phyloP scores from a whole-genome alignment of 1,139 yeast genomes.

The Kodamaea suecica region DNA sequence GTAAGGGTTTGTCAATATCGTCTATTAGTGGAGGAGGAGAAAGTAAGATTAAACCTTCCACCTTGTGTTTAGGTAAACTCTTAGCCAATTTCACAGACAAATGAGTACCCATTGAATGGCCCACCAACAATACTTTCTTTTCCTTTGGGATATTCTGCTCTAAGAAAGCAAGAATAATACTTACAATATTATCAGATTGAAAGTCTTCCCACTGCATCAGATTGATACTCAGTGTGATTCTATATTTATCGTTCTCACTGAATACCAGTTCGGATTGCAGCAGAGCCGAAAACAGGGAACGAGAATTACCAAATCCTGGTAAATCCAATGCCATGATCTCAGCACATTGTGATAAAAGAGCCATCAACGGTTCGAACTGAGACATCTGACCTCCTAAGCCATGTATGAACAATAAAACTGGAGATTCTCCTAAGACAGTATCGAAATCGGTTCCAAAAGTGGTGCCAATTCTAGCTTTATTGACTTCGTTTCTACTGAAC shows the following conservation, averaged over 20 bases:
- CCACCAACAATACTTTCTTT: slow-evolving; percentile 55
- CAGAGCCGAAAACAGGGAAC: slow-evolving; percentile 17
- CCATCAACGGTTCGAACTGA: slow-evolving; percentile 67
- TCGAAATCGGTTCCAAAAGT: background rate
- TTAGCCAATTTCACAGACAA: slow-evolving; percentile 49
- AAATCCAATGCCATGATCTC: slow-evolving; percentile 63
- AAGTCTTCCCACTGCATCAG: slow-evolving; percentile 45
- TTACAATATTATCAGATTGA: slow-evolving; percentile 48
- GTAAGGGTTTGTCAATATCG: slow-evolving; percentile 17
- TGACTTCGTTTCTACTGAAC: slow-evolving; percentile 39
- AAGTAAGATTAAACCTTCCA: slow-evolving; percentile 45
- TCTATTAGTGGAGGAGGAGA: slow-evolving; percentile 55
- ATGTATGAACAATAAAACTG: slow-evolving; percentile 61
- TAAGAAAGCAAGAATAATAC: slow-evolving; percentile 41
- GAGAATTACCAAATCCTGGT: slow-evolving; percentile 73
- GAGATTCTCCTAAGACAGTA: slow-evolving; percentile 46
- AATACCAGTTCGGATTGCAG: slow-evolving; percentile 24
- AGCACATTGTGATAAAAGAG: slow-evolving; percentile 61
- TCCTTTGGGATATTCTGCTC: slow-evolving; percentile 36
- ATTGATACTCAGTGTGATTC: slow-evolving; percentile 29
- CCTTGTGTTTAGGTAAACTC: slow-evolving; percentile 34
- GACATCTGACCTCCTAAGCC: slow-evolving; percentile 79
- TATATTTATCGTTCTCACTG: slow-evolving; percentile 22
- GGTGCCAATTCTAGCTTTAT: background rate
- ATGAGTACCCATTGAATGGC: slow-evolving; percentile 77